Percentiles rank a stretch among this genome's conserved stretches.
Evolutionary conservation across 2,329 filamentous ascomycete genomes (phyloP).

Genomic region (Chrysosporium queenslandicum): DNA sequence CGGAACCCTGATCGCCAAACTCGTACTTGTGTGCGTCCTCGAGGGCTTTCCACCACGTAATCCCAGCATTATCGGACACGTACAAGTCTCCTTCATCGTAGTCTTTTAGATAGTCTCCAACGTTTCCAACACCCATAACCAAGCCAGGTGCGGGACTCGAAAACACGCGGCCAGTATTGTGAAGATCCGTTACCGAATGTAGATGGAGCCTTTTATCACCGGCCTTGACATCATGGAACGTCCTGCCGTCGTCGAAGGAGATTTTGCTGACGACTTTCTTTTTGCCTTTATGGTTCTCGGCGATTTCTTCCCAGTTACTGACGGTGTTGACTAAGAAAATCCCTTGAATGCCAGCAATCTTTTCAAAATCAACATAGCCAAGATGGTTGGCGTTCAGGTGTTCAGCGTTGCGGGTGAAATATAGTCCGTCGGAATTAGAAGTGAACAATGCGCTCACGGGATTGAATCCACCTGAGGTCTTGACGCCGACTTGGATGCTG

Average conservation of each 20-base stretch:
- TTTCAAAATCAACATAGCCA: slow-evolving; percentile 88
- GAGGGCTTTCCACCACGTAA: slow-evolving; percentile 65
- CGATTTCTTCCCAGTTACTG: slow-evolving; percentile 70
- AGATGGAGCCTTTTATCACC: slow-evolving; percentile 65
- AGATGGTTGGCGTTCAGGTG: slow-evolving; percentile 74
- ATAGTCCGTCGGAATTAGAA: slow-evolving; percentile 95
- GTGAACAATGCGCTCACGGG: slow-evolving; percentile 85
- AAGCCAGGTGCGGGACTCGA: slow-evolving; percentile 89
- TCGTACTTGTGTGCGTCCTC: slow-evolving; percentile 89
- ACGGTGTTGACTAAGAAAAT: slow-evolving; percentile 85
- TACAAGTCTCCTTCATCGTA: slow-evolving; percentile 71
- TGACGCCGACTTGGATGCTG: slow-evolving; percentile 92
- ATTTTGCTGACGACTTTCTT: slow-evolving; percentile 65
- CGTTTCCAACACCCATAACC: slow-evolving; percentile 90
- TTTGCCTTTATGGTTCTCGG: slow-evolving; percentile 48
- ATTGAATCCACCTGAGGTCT: slow-evolving; percentile 46
- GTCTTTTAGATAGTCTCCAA: slow-evolving; percentile 59
- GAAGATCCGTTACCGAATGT: slow-evolving; percentile 79
- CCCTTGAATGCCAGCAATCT: slow-evolving; percentile 81
- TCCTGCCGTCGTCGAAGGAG: slow-evolving; percentile 90
- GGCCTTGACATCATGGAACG: slow-evolving; percentile 62
- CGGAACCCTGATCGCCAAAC: slow-evolving; percentile 84
- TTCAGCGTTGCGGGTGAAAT: slow-evolving; percentile 83
- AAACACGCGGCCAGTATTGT: slow-evolving; percentile 76
- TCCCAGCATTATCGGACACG: slow-evolving; percentile 81